Evolutionary conservation across 2,329 filamentous ascomycete species (phyloP), one percentile per base, ranked within the genome.

Genomic region (Nemania abortiva): DNA sequence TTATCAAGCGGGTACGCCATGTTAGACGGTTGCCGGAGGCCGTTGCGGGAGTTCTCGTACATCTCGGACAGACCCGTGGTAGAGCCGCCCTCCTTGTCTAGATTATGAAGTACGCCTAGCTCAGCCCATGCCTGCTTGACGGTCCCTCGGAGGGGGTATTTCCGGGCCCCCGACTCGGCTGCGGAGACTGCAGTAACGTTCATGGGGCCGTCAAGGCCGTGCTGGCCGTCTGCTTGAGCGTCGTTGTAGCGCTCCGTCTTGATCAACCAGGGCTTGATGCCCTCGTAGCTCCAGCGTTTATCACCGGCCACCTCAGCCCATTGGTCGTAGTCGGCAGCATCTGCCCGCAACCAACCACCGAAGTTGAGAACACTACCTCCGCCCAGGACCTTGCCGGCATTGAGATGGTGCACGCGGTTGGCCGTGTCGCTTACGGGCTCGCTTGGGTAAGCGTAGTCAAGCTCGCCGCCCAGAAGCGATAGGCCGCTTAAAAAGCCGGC

Each of bases 201-300:
- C 29, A 79, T 75, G 1, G 77, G 75, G 3, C 79, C 77, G 13
- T 75, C 61, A 29, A 62, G 63, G 6, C 80, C 79, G 65, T 81
- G 76, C 6, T 74, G 62, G 6, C 63, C 50, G 61, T 77, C 70
- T 68, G 85, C 83, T 5, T 72, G 42, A 15, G 68, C 62, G 39
- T 73, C 57, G 42, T 70, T 73, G 52, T 74, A 73, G 10, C 66
- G 58, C 67, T 82, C 81, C 0, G 78, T 72, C 66, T 82, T 84
- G 45, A 77, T 76, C 62, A 85, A 81, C 75, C 83, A 88, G 1
- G 83, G 82, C 15, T 83, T 77, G 37, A 87, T 79, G 10, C 80
- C 80, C 3, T 84, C 75, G 64, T 84, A 85, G 67, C 80, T 81
- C 79, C 85, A 88, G 2, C 73, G 73, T 11, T 71, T 56, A 45